Evolutionary conservation across 1,139 yeast genomes (phyloP).

Genomic region (Debaryomyces singareniensis): DNA sequence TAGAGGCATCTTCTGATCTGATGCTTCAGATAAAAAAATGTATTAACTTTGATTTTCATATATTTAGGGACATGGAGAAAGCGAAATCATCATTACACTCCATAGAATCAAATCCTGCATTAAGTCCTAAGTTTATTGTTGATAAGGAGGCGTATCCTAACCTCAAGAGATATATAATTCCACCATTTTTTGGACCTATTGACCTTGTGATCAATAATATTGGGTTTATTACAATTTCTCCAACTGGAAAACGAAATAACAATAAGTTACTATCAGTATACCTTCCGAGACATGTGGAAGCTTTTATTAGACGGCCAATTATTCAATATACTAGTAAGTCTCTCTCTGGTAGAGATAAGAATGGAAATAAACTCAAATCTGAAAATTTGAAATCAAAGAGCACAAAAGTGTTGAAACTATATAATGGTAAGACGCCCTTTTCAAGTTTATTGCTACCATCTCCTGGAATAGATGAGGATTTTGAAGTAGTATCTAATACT

Average conservation of each 20-base stretch:
- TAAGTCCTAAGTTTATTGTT: slow-evolving; percentile 26
- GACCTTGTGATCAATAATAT: slow-evolving; percentile 65
- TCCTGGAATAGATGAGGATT: slow-evolving; percentile 6
- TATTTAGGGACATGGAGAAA: slow-evolving; percentile 22
- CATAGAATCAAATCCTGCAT: slow-evolving; percentile 12
- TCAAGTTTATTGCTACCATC: slow-evolving; percentile 17
- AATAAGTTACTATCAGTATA: slow-evolving; percentile 27
- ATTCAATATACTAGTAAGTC: slow-evolving; percentile 25
- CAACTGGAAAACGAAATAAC: slow-evolving; percentile 45
- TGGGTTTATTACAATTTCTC: slow-evolving; percentile 60
- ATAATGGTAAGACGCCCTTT: slow-evolving; percentile 19
- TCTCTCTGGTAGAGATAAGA: slow-evolving; percentile 31
- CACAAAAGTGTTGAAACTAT: slow-evolving; percentile 20
- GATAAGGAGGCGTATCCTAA: slow-evolving; percentile 21
- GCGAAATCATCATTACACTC: slow-evolving; percentile 14
- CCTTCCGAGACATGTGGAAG: slow-evolving; percentile 25
- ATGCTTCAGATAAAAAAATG: slow-evolving; percentile 39
- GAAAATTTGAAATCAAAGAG: slow-evolving; percentile 23
- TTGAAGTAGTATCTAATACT: slow-evolving; percentile 5
- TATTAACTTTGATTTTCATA: slow-evolving; percentile 22
- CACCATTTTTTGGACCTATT: slow-evolving; percentile 63
- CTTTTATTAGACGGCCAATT: slow-evolving; percentile 32
- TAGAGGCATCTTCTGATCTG: slow-evolving; percentile 32
- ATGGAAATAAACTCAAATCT: slow-evolving; percentile 29
- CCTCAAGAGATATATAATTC: slow-evolving; percentile 44